Conservation (phyloP, 331 rosid species). For the Erythrophleum ivorense region DNA sequence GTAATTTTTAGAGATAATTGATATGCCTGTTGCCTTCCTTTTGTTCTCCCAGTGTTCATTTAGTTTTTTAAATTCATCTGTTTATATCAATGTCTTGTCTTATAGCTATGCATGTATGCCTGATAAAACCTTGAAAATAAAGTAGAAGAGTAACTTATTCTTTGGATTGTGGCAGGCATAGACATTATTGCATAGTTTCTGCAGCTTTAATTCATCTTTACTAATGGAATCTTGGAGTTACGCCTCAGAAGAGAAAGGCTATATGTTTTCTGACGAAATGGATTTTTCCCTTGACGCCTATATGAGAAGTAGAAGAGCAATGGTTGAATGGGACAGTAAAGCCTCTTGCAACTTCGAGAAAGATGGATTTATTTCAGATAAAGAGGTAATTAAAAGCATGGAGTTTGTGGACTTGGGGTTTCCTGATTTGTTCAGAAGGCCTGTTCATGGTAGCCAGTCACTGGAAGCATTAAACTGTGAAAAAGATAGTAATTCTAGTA, state of each 20-base stretch:
- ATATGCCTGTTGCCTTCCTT: slow-evolving; percentile 29
- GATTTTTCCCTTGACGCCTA: slow-evolving; percentile 49
- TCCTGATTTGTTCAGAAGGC: slow-evolving; percentile 42
- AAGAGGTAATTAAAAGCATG: slow-evolving; percentile 49
- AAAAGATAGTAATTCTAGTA: slow-evolving; percentile 36
- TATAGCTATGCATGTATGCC: slow-evolving; percentile 13
- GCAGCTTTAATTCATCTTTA: slow-evolving; percentile 18
- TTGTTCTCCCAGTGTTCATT: slow-evolving; percentile 35
- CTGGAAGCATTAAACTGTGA: slow-evolving; percentile 44
- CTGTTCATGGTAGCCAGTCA: slow-evolving; percentile 35
- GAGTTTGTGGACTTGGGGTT: slow-evolving; percentile 52
- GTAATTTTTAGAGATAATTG: slow-evolving; percentile 13
- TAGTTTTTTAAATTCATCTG: slow-evolving; percentile 24
- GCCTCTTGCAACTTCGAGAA: slow-evolving; percentile 36
- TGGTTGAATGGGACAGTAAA: slow-evolving; percentile 51
- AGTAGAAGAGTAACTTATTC: slow-evolving; percentile 43
- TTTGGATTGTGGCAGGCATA: slow-evolving; percentile 47
- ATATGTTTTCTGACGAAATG: slow-evolving; percentile 50
- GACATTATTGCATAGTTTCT: slow-evolving; percentile 11
- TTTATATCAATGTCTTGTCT: background rate
- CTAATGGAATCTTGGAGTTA: slow-evolving; percentile 63
- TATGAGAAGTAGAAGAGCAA: slow-evolving; percentile 43
- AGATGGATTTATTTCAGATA: slow-evolving; percentile 36
- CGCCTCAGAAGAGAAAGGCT: slow-evolving; percentile 48
- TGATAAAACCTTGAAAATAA: slow-evolving; percentile 22